Evolutionary conservation across 768 basidiomycete species (phyloP), one percentile per base, ranked within the genome.

Genomic region (Erythrobasidium yunnanense): DNA sequence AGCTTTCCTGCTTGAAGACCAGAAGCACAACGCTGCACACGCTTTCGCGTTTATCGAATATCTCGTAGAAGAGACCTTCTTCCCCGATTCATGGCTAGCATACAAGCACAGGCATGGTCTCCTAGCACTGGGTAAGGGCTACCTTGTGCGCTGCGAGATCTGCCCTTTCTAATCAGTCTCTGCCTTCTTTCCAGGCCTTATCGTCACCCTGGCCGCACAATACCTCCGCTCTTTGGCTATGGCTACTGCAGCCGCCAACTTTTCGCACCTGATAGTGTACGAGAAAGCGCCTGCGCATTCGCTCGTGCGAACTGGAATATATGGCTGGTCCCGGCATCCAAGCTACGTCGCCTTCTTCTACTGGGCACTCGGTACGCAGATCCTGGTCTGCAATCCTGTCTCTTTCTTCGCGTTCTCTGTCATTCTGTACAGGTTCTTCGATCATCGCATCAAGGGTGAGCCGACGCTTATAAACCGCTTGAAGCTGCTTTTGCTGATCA

Each of bases 311-410:
- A 80, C 84, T 69, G 95, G 95, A 17, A 80, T 99, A 56, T 99
- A 97, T 71, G 80, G 82, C 87, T 95, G 74, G 85, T 79, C 67
- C 68, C 84, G 95, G 15, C 95, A 99, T 77, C 95, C 95, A 11
- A 95, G 93, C 0, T 99, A 99, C 71, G 83, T 88, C 1, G 95
- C 92, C 1, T 99, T 96, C 79, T 93, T 88, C 76, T 97, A 93
- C 76, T 97, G 95, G 95, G 91, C 90, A 0, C 73, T 99, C 27
- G 90, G 92, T 1, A 95, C 90, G 0, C 95, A 99, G 75, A 77
- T 97, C 35, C 82, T 90, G 0, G 80, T 97, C 22, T 90, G 90
- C 73, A 99, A 97, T 74, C 83, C 87, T 0, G 30, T 90, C 17
- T 84, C 84, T 15, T 84, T 88, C 69, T 47, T 84, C 1, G 75